phyloP scores from a whole-genome alignment of 148 eudicot species.

The Rhododendron molle region DNA sequence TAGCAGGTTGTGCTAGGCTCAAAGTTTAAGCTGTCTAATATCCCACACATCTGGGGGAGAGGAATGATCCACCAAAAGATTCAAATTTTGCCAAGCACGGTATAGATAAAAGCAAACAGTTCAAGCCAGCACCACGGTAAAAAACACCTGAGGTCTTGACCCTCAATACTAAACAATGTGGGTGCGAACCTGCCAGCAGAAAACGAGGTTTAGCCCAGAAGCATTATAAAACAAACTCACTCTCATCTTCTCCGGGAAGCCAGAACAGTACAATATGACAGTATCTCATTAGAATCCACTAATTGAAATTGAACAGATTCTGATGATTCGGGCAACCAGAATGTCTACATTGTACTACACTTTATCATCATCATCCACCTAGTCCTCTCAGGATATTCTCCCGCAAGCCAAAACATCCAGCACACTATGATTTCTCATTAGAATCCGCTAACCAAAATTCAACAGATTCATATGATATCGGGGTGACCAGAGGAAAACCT shows the following conservation, averaged over 20 bases:
- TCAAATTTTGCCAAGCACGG: background rate
- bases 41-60: background rate
- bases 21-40: background rate
- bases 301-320: background rate
- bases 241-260: background rate
- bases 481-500: background rate
- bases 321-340: background rate
- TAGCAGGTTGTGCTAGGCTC: background rate
- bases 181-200: background rate
- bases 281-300: background rate
- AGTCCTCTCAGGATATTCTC: background rate
- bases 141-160: background rate
- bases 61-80: background rate
- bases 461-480: background rate
- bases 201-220: background rate
- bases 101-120: background rate
- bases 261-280: background rate
- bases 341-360: background rate
- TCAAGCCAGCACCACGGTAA: background rate
- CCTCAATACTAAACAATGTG: background rate
- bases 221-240: background rate
- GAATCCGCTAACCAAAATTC: background rate
- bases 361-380: constrained; percentile 1
- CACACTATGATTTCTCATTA: background rate
- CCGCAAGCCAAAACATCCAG: background rate